A percentile compares a stretch with the other conserved stretches of the same genome.
phyloP scores from a whole-genome alignment of 78 protist species.

The Polysphondylium violaceum region DNA sequence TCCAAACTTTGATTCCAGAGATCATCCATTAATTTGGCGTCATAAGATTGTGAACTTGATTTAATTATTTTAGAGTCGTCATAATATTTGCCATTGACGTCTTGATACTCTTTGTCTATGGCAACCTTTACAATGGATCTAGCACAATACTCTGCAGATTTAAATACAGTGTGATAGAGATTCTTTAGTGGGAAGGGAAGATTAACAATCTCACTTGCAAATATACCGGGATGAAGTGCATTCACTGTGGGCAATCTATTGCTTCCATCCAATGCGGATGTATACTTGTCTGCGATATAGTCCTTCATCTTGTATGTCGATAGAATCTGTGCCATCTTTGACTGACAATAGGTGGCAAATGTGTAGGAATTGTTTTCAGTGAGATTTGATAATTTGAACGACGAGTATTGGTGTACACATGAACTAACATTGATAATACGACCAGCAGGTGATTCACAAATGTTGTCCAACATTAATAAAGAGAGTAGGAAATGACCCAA shows the following conservation, averaged over 20 bases:
- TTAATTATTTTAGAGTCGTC: slow-evolving; percentile 9
- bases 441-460: slow-evolving; percentile 15
- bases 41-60: not conserved
- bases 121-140: slow-evolving; percentile 26
- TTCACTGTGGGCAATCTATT: not conserved
- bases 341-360: slow-evolving; percentile 48
- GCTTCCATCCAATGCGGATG: not conserved
- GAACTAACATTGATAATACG: slow-evolving; percentile 31
- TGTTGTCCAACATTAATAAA: not conserved
- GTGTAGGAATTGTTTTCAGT: slow-evolving; percentile 8
- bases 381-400: not conserved
- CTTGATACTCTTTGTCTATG: not conserved
- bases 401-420: slow-evolving; percentile 32
- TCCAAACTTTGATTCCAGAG: slow-evolving; percentile 11
- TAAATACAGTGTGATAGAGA: slow-evolving; percentile 47
- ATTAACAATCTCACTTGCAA: slow-evolving; percentile 68
- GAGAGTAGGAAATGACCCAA: slow-evolving; percentile 74
- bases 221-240: slow-evolving; percentile 64
- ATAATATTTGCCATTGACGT: slow-evolving; percentile 19
- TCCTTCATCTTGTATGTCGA: slow-evolving; percentile 13
- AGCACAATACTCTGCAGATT: slow-evolving; percentile 56
- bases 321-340: slow-evolving; percentile 45
- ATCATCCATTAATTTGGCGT: slow-evolving; percentile 9
- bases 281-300: not conserved
- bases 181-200: slow-evolving; percentile 37